phyloP scores from a whole-genome alignment of 2,329 filamentous ascomycete genomes.

The Ceratocystis destructans region DNA sequence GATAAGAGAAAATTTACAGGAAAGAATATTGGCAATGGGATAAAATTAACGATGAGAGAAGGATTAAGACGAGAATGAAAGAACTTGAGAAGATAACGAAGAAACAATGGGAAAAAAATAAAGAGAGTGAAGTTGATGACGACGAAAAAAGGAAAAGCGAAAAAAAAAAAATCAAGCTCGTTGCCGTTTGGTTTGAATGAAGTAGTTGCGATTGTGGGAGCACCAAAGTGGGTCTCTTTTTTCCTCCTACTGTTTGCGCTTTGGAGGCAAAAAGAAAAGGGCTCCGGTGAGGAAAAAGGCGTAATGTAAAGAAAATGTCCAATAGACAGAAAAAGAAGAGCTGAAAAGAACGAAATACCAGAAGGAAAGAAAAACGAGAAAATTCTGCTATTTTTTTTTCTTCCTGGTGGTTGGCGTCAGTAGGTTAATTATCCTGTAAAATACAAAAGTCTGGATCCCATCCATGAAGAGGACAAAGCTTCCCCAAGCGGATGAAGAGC shows the following conservation, averaged over 20 bases:
- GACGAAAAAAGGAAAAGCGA: background rate
- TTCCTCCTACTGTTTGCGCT: background rate
- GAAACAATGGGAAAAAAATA: background rate
- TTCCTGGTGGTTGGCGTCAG: constrained; percentile 1
- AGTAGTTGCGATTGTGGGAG: constrained; percentile 3
- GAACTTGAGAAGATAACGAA: background rate
- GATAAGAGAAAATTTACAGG: background rate
- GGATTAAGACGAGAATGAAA: background rate
- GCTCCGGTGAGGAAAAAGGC: background rate
- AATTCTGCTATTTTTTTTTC: background rate
- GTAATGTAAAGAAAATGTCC: too few relatives aligned
- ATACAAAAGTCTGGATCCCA: background rate
- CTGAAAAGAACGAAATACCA: background rate
- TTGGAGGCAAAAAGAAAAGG: background rate
- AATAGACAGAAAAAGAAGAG: background rate
- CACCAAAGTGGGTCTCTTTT: background rate
- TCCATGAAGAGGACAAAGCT: background rate
- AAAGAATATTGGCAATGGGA: background rate
- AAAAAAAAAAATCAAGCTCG: background rate
- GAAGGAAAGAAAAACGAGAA: background rate
- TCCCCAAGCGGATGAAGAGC: background rate
- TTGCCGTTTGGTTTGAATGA: background rate
- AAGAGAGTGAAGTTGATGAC: background rate
- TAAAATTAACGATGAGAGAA: background rate
- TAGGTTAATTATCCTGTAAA: background rate